Percentiles rank a stretch among this genome's conserved stretches.
Conservation (phyloP, 805 yeast genomes). For the Lipomyces anomalus region DNA sequence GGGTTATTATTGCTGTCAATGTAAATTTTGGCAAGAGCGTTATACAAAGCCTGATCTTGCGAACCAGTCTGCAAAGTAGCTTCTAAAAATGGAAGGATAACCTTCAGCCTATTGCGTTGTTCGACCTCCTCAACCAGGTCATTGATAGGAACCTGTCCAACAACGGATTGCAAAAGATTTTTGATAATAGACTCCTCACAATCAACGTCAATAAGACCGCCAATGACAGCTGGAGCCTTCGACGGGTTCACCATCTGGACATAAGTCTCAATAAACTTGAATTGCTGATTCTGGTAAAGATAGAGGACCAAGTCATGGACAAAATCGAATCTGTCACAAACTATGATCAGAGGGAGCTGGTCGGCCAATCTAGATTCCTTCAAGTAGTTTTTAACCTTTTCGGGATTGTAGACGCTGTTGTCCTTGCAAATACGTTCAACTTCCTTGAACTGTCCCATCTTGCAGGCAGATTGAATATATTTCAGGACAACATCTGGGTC, state of each 20-base stretch:
- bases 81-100: conserved; percentile 88
- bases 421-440: conserved; percentile 94
- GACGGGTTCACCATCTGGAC: conserved; percentile 97
- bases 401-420: conserved; percentile 91
- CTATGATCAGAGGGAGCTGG: conserved; percentile 92
- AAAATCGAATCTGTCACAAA: conserved; percentile 85
- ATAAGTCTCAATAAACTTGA: conserved; percentile 94
- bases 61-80: conserved; percentile 68
- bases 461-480: conserved; percentile 91
- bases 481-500: conserved; percentile 94
- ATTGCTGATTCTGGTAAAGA: conserved; percentile 90
- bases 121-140: conserved; percentile 91
- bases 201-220: conserved; percentile 93
- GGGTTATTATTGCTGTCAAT: conserved; percentile 97
- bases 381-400: conserved; percentile 93
- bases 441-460: conserved; percentile 83
- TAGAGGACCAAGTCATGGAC: conserved; percentile 91
- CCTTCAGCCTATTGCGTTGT: conserved; percentile 88
- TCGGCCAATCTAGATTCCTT: conserved; percentile 92
- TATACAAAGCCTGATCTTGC: conserved; percentile 84
- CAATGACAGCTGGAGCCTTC: conserved; percentile 93
- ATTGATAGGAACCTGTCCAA: conserved; percentile 90
- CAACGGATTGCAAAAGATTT: conserved; percentile 70
- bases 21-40: conserved; percentile 94
- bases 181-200: conserved; percentile 89